Evolutionary conservation across 1,139 yeast genomes (phyloP).

Genomic region (Arxiozyma slooffiae): DNA sequence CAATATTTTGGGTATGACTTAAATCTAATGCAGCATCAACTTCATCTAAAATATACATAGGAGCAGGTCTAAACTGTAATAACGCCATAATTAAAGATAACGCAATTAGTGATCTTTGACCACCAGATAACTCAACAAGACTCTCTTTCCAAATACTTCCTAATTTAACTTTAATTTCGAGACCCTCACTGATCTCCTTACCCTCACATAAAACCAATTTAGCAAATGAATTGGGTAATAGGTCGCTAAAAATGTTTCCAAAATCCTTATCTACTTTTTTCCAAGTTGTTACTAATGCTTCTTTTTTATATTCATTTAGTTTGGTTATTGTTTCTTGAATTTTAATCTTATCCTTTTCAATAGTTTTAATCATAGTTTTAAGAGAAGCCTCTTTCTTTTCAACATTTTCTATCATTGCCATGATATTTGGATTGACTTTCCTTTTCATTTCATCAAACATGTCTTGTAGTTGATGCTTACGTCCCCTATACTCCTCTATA

Average conservation of each 20-base stretch:
- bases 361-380: conserved; percentile 72
- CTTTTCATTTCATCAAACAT: conserved; percentile 68
- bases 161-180: conserved; percentile 81
- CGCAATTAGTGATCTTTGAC: conserved; percentile 91
- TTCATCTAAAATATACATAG: conserved; percentile 94
- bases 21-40: conserved; percentile 97
- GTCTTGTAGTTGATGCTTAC: conserved; percentile 48
- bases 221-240: conserved; percentile 84
- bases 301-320: conserved; percentile 76
- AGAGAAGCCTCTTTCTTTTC: conserved; percentile 79
- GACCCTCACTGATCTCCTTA: conserved; percentile 77
- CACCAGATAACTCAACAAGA: conserved; percentile 90
- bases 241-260: conserved; percentile 84
- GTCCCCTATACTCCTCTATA: conserved; percentile 50
- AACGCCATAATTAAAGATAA: conserved; percentile 82
- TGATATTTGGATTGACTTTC: conserved; percentile 78
- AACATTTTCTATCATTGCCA: conserved; percentile 89
- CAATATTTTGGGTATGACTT: conserved; percentile 95
- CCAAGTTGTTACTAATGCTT: conserved; percentile 77
- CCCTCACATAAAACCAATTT: conserved; percentile 75
- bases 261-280: conserved; percentile 78
- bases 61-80: conserved; percentile 92
- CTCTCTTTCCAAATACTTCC: conserved; percentile 96
- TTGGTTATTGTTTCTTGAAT: conserved; percentile 83
- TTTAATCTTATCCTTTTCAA: conserved; percentile 82